phyloP scores from a whole-genome alignment of 2,329 filamentous ascomycete genomes.

The Fusarium austroafricanum region DNA sequence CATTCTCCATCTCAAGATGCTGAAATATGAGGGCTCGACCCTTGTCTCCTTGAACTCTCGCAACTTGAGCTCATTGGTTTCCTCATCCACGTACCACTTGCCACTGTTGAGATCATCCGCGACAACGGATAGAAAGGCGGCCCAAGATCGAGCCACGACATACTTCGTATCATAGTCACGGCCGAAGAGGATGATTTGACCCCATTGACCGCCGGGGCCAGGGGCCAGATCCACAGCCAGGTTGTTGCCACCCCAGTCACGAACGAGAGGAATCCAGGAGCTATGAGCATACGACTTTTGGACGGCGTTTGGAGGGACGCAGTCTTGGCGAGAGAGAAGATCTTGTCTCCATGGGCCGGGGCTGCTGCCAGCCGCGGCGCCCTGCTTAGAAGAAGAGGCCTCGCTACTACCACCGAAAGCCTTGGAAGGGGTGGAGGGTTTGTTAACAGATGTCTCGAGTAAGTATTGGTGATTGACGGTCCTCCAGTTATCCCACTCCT shows the following conservation, averaged over 20 bases:
- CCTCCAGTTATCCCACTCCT: slow-evolving; percentile 98
- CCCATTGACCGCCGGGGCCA: slow-evolving; percentile 90
- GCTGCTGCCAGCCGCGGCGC: slow-evolving; percentile 65
- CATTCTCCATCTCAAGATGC: slow-evolving; percentile 93
- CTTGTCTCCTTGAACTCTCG: slow-evolving; percentile 90
- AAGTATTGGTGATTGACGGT: slow-evolving; percentile 92
- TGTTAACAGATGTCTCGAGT: slow-evolving; percentile 66
- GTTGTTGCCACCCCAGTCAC: slow-evolving; percentile 99
- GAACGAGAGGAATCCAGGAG: slow-evolving; percentile 93
- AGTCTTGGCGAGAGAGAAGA: slow-evolving; percentile 85
- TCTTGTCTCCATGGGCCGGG: slow-evolving; percentile 82
- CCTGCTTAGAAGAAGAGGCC: slow-evolving; percentile 75
- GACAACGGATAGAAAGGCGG: slow-evolving; percentile 83
- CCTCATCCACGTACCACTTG: slow-evolving; percentile 93
- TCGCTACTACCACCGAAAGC: slow-evolving; percentile 74
- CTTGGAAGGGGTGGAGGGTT: slow-evolving; percentile 75
- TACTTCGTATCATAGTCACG: slow-evolving; percentile 99
- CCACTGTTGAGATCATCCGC: slow-evolving; percentile 92
- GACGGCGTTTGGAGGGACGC: slow-evolving; percentile 84
- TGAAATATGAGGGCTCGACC: slow-evolving; percentile 92
- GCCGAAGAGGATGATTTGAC: slow-evolving; percentile 95
- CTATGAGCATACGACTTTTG: slow-evolving; percentile 95
- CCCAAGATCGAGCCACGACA: slow-evolving; percentile 93
- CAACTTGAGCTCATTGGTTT: slow-evolving; percentile 89
- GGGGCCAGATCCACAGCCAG: slow-evolving; percentile 92